Base-by-base conservation (phyloP, 768 basidiomycete species). In the Lactarius evosmus region DNA sequence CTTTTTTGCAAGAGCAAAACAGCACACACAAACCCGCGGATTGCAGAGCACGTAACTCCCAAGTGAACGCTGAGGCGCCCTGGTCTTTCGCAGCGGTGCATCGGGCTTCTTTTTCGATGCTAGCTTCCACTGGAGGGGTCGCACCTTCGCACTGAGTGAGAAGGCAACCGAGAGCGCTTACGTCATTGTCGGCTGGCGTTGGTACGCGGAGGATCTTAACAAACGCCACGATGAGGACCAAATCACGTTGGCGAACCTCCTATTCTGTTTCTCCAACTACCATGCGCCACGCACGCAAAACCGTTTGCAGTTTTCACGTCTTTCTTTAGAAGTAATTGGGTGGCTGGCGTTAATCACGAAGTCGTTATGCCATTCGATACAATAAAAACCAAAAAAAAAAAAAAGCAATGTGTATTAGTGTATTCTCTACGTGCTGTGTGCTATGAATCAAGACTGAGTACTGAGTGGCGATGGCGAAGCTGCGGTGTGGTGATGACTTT, bases 11-110 rank as follows among this genome's bases (percentile, higher is more conserved):
- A 22, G 52, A 51, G 52, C 44, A n/a, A n/a, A n/a, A 19, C 27
- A 40, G 56, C 60, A 54, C 51, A 36, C 63, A 59, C 65, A 46
- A 54, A 51, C 49, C n/a, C n/a, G n/a, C n/a, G n/a, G 46, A 46
- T 19, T 17, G 1, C 59, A 61, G 32, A 65, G 63, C 63, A 40
- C 36, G 52, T 38, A 29, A 16, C 44, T n/a, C 52, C 22, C 1
- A 46, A 41, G 49, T n/a, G 34, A 40, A 60, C 33, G 7, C 36
- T 29, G 52, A 12, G 17, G 30, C 16, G 17, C 27, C 29, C 46
- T 29, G 34, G 38, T 12, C 16, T 56, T 61, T 44, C 55, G 25
- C 44, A 6, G 9, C 44, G 25, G 30, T 38, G 17, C 49, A n/a
- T 32, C 59, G 2, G 36, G 46, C 22, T 41, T 46, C 63, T 32